These are phyloP conservation scores for Colletotrichum sp. DNA, from an alignment of 2,329 filamentous ascomycete species.

Conservation along the genomic window DNA sequence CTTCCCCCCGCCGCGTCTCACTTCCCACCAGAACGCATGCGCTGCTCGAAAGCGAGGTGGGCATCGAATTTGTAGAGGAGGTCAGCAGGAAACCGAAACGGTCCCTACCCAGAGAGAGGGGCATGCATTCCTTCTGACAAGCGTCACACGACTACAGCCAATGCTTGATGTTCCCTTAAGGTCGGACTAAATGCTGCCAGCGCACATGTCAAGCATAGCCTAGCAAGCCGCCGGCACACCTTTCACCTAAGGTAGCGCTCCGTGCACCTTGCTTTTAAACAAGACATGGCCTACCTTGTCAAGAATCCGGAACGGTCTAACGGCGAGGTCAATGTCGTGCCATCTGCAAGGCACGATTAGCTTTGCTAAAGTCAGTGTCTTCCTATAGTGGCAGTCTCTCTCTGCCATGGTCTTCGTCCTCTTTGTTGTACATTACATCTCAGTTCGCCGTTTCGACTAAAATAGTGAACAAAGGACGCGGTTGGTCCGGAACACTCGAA, in stretches of 20 bases:
- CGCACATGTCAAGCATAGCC: slow-evolving; percentile 19
- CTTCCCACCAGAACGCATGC: neutral
- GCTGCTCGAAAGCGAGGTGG: neutral
- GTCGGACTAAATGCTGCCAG: slow-evolving; percentile 5
- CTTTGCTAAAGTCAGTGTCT: slow-evolving; percentile 13
- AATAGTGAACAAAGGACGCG: neutral
- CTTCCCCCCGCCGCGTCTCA: neutral
- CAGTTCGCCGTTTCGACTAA: neutral
- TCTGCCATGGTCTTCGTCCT: neutral
- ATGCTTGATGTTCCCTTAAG: slow-evolving; percentile 4
- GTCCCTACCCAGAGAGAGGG: neutral
- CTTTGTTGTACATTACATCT: slow-evolving; percentile 5
- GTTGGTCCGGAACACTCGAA: neutral
- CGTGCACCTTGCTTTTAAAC: slow-evolving; percentile 8
- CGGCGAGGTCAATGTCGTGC: slow-evolving; percentile 19
- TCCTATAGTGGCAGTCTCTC: neutral
- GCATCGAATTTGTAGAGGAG: neutral
- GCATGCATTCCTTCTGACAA: slow-evolving; percentile 12
- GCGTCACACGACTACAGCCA: slow-evolving; percentile 9
- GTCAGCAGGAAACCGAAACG: slow-evolving; percentile 13
- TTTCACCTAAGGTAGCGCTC: slow-evolving; percentile 14
- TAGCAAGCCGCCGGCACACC: slow-evolving; percentile 5
- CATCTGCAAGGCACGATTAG: slow-evolving; percentile 20
- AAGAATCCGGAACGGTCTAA: slow-evolving; percentile 4
- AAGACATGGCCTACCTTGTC: slow-evolving; percentile 7